phyloP scores from a whole-genome alignment of 177 flowering plant genomes.

The Telopea speciosissima region DNA sequence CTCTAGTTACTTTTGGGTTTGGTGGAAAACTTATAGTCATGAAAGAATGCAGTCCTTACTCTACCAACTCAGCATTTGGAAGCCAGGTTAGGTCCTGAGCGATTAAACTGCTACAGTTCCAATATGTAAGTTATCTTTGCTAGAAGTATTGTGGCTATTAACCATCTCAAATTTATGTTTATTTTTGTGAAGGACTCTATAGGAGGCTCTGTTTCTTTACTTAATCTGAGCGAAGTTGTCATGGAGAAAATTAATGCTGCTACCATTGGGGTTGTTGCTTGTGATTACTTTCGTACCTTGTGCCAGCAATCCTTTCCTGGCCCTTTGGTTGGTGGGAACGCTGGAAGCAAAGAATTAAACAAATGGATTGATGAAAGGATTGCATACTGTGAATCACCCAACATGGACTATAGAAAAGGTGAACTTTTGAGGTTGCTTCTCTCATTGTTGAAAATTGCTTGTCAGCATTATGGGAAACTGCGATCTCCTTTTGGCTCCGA shows the following conservation, averaged over 20 bases:
- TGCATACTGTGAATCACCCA: constrained; percentile 36
- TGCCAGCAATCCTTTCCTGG: constrained; percentile 62
- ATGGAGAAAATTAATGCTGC: constrained; percentile 25
- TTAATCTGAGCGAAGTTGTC: constrained; percentile 56
- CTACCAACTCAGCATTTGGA: constrained; percentile 32
- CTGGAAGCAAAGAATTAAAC: constrained; percentile 55
- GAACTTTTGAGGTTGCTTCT: constrained; percentile 53
- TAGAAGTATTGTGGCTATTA: neutral
- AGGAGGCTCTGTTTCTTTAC: constrained; percentile 43
- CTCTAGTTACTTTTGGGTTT: constrained; percentile 73
- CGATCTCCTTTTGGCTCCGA: constrained; percentile 76
- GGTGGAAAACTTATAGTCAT: constrained; percentile 74
- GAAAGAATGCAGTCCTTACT: constrained; percentile 35
- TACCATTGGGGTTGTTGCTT: constrained; percentile 21
- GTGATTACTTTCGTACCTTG: constrained; percentile 44
- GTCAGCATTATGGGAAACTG: constrained; percentile 77
- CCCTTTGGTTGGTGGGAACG: constrained; percentile 63
- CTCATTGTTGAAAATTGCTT: constrained; percentile 62
- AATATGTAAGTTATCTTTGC: neutral
- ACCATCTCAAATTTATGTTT: neutral
- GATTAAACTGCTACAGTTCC: neutral
- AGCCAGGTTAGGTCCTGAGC: constrained; percentile 41
- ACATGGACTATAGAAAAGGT: constrained; percentile 35
- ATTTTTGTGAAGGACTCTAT: neutral
- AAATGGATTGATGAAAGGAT: constrained; percentile 83